A percentile compares a stretch with the other conserved stretches of the same genome.
phyloP scores from a whole-genome alignment of 805 yeast species.

The Ogataea henricii region DNA sequence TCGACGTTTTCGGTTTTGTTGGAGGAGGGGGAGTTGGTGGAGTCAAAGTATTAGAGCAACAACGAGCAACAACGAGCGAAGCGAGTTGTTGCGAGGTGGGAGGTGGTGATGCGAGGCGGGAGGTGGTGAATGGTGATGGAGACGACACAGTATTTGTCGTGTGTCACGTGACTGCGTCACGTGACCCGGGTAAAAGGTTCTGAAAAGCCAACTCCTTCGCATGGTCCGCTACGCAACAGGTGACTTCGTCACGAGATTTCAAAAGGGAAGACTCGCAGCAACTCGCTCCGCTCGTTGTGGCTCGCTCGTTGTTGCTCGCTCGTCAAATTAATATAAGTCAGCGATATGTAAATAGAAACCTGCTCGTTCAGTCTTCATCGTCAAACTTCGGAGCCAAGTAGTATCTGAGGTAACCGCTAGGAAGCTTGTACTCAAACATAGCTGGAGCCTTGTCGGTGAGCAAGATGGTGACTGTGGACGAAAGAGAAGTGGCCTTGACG shows the following conservation, averaged over 20 bases:
- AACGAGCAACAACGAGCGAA: not conserved
- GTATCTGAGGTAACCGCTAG: constrained; percentile 91
- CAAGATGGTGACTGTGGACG: constrained; percentile 77
- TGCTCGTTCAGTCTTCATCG: constrained; percentile 64
- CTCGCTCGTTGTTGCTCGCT: not conserved
- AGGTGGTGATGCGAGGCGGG: too few species aligned
- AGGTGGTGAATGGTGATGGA: too few species aligned
- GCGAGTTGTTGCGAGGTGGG: too few species aligned
- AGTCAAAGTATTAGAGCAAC: constrained; percentile 26
- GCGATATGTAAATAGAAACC: not conserved
- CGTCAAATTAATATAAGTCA: constrained; percentile 2
- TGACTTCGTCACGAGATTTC: too few species aligned
- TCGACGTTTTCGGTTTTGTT: constrained; percentile 50
- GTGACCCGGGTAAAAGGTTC: too few species aligned
- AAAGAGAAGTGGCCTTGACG: constrained; percentile 83
- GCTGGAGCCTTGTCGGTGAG: constrained; percentile 93
- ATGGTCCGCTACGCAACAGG: too few species aligned
- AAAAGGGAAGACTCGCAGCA: not conserved
- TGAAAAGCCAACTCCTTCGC: too few species aligned
- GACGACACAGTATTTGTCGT: too few species aligned
- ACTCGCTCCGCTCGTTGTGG: not conserved
- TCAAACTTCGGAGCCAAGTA: constrained; percentile 98
- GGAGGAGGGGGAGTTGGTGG: constrained; percentile 22
- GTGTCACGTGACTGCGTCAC: too few species aligned
- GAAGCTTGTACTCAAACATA: constrained; percentile 85